Conservation (phyloP, 441 rosid genomes). For the Populus hybrid region DNA sequence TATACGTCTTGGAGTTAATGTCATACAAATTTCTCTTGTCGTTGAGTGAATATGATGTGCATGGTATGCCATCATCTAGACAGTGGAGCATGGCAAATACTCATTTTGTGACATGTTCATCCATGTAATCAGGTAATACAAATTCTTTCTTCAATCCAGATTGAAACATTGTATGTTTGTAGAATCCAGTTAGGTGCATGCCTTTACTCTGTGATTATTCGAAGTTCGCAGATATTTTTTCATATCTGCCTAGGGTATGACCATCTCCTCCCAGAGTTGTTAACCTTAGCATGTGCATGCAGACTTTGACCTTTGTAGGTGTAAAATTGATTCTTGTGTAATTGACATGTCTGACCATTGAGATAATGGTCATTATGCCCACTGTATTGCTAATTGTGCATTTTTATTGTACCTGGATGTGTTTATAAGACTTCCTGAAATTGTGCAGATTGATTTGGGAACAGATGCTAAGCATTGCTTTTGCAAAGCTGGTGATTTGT, state of each 20-base stretch:
- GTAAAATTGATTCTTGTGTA: neutral
- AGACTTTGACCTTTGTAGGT: neutral
- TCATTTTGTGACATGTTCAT: neutral
- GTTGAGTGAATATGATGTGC: neutral
- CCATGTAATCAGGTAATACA: neutral
- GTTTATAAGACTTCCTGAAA: neutral
- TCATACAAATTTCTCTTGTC: neutral
- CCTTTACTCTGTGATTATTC: neutral
- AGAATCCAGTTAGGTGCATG: neutral
- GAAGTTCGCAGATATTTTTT: neutral
- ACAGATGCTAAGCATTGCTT: slow-evolving; percentile 73
- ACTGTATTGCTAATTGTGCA: neutral
- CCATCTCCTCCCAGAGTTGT: neutral
- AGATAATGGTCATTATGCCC: neutral
- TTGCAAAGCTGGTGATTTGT: slow-evolving; percentile 69
- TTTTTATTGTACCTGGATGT: neutral
- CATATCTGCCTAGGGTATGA: neutral
- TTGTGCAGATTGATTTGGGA: slow-evolving; percentile 74
- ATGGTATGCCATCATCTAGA: neutral
- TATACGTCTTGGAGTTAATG: neutral
- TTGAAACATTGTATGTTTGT: neutral
- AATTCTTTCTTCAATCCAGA: neutral
- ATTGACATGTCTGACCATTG: neutral
- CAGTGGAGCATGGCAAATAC: neutral
- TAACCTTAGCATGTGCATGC: neutral